A percentile compares a stretch with the other conserved stretches of the same genome.
phyloP scores from a whole-genome alignment of 257 asterid species.

The Linderniella brevidens region DNA sequence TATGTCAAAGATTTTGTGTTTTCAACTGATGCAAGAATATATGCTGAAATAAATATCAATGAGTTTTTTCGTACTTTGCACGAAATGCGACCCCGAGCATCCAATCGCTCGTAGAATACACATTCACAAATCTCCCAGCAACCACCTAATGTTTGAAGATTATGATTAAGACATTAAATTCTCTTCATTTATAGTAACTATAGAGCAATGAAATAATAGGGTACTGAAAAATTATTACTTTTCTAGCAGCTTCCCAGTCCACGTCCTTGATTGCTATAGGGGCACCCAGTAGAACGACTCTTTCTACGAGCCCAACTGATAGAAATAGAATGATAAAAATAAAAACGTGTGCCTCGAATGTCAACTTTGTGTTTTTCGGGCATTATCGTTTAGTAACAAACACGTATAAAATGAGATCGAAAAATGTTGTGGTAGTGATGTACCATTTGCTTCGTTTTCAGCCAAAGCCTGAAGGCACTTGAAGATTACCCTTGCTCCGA shows the following conservation, averaged over 20 bases:
- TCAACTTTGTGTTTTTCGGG: no score
- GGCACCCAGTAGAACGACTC: conserved; percentile 91
- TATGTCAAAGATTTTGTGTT: no score
- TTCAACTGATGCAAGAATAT: neutral
- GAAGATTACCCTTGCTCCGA: conserved; percentile 90
- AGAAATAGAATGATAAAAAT: conserved; percentile 1
- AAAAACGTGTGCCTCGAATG: neutral
- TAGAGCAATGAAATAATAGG: no score
- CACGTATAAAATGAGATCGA: conserved; percentile 1
- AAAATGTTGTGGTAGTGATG: neutral
- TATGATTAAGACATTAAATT: neutral
- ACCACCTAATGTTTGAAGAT: conserved; percentile 40
- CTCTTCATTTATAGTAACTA: no score
- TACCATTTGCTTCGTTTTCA: conserved; percentile 47
- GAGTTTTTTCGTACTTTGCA: conserved; percentile 42
- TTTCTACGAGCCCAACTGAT: conserved; percentile 74
- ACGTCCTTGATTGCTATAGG: conserved; percentile 75
- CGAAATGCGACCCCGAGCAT: conserved; percentile 95
- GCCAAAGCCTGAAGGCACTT: conserved; percentile 79
- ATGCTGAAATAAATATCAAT: neutral
- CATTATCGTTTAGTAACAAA: no score
- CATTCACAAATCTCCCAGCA: conserved; percentile 84
- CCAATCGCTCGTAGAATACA: conserved; percentile 82
- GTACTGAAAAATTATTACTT: conserved; percentile 30
- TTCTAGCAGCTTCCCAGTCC: conserved; percentile 88